Percentiles rank a stretch among this genome's conserved stretches.
Evolutionary conservation across 1,139 yeast genomes (phyloP).

Genomic region (Wickerhamiella infanticola): DNA sequence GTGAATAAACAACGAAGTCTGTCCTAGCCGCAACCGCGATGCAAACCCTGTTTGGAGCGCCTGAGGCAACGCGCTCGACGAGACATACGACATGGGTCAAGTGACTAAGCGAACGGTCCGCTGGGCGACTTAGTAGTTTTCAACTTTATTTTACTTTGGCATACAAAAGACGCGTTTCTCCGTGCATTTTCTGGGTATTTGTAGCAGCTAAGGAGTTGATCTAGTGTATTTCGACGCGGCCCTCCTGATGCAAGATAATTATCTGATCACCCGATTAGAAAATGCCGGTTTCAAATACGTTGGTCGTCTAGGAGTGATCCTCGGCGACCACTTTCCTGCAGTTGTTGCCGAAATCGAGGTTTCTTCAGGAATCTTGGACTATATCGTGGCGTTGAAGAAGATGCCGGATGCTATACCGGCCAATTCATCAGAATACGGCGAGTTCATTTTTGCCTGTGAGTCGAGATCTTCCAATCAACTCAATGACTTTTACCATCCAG

Average conservation of each 20-base stretch:
- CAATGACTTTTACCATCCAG: not conserved
- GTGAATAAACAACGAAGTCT: constrained; percentile 52
- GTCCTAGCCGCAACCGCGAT: constrained; percentile 48
- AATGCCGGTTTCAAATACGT: not conserved
- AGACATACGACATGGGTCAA: constrained; percentile 8
- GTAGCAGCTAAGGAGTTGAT: too few species aligned
- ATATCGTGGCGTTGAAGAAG: not conserved
- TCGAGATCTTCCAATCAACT: not conserved
- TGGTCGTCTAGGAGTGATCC: not conserved
- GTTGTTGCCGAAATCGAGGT: not conserved
- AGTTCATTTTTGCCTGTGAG: not conserved
- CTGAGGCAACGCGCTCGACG: constrained; percentile 37
- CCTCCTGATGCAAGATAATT: too few species aligned
- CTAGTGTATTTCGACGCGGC: too few species aligned
- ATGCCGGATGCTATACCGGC: not conserved
- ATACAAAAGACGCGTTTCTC: too few species aligned
- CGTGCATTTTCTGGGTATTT: too few species aligned
- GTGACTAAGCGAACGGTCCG: not conserved
- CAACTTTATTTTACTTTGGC: too few species aligned
- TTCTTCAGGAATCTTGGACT: not conserved
- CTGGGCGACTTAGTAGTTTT: too few species aligned
- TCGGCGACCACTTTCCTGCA: not conserved
- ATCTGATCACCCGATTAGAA: not conserved
- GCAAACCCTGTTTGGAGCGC: constrained; percentile 58
- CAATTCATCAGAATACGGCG: not conserved